Conservation (phyloP, 2,329 filamentous ascomycete genomes). For the Fusarium brevicatenulatum region DNA sequence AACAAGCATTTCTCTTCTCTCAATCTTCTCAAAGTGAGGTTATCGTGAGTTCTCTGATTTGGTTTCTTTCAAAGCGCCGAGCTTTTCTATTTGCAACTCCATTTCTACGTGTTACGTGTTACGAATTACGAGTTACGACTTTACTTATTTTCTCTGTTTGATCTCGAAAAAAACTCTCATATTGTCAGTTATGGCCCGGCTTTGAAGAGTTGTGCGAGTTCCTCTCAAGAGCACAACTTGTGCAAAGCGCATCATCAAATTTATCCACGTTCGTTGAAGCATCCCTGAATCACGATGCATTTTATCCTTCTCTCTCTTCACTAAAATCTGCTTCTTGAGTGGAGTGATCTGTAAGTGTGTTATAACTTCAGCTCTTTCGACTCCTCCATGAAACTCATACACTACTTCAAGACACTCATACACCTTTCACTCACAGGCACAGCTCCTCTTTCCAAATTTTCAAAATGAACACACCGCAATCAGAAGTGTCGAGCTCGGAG, state of each 20-base stretch:
- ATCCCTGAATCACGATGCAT: constrained; percentile 12
- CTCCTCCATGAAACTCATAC: constrained; percentile 6
- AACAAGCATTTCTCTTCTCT: too few relatives aligned
- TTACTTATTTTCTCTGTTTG: background rate
- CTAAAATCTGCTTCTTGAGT: background rate
- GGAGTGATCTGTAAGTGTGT: constrained; percentile 6
- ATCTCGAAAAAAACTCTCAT: background rate
- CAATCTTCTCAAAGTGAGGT: background rate
- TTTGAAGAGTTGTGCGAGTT: background rate
- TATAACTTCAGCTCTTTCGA: background rate
- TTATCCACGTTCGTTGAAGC: background rate
- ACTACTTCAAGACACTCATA: constrained; percentile 6
- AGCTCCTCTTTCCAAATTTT: background rate
- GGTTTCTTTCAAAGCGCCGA: background rate
- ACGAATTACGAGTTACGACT: background rate
- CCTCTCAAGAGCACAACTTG: background rate
- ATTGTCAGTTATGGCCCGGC: background rate
- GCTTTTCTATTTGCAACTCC: background rate
- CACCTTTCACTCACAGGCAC: background rate
- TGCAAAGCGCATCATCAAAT: too few relatives aligned
- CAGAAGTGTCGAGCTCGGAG: constrained; percentile 11
- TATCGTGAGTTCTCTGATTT: background rate
- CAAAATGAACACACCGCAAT: background rate
- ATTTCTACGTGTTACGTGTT: background rate
- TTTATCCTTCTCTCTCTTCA: background rate